Evolutionary conservation across 2,329 filamentous ascomycete genomes (phyloP).

Genomic region (Cyphellophora europaea): DNA sequence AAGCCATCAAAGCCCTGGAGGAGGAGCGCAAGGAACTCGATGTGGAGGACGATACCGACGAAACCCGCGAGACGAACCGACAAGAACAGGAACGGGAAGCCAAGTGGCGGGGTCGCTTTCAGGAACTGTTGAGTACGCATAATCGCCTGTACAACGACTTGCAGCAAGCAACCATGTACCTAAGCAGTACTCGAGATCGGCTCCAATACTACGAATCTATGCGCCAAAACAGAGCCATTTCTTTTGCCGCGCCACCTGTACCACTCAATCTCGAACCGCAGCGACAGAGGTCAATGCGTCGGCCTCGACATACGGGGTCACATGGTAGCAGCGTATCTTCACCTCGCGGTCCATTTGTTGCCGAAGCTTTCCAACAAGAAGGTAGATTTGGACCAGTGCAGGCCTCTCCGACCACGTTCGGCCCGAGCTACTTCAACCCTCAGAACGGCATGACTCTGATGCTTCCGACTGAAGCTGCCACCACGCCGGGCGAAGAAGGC

Average conservation of each 20-base stretch:
- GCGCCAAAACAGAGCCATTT: conserved; percentile 27
- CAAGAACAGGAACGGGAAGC: conserved; percentile 39
- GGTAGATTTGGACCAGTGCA: conserved; percentile 37
- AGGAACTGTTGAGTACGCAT: conserved; percentile 33
- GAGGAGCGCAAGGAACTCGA: conserved; percentile 44
- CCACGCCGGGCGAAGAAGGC: conserved; percentile 30
- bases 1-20: conserved; percentile 52
- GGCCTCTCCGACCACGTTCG: conserved; percentile 41
- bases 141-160: conserved; percentile 21
- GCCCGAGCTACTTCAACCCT: conserved; percentile 51
- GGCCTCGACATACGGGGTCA: conserved; percentile 34
- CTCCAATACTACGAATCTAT: conserved; percentile 25
- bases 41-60: conserved; percentile 36
- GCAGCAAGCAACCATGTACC: conserved; percentile 15
- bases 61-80: conserved; percentile 41
- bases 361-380: conserved; percentile 30
- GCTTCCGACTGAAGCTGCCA: conserved; percentile 28
- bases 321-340: conserved; percentile 38
- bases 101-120: conserved; percentile 36
- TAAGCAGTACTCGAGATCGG: conserved; percentile 14
- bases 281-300: conserved; percentile 28
- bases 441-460: conserved; percentile 54
- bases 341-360: conserved; percentile 29
- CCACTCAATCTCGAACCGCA: conserved; percentile 32
- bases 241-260: conserved; percentile 29